Base-by-base conservation (phyloP, 345 rosid species). In the Microcos paniculata region DNA sequence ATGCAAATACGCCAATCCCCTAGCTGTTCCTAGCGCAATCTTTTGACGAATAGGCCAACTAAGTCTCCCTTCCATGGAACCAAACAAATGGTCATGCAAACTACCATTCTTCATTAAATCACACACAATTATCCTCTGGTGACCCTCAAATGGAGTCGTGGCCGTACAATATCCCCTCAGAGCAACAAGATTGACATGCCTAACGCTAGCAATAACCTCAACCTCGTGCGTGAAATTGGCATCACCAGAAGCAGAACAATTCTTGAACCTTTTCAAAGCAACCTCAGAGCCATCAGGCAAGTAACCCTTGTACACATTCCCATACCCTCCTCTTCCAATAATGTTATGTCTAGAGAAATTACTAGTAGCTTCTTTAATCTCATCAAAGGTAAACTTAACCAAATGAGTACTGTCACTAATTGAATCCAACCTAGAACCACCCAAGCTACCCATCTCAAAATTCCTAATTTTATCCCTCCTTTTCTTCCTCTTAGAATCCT, bases 201-300 rank as follows among this genome's bases (percentile, higher is more conserved):
- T 82, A 8, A 94, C 94, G 15, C 97, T 90, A 0, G 98, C 98
- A 48, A 94, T 94, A 55, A 94, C 97, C 90, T 94, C 91, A 30
- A 92, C 91, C 71, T 94, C 97, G 57, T 94, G 98, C 2, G 86
- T 80, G 31, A 94, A 94, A 79, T 42, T 82, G 0, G 85, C 85
- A 57, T 94, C 98, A 19, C 98, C 98, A 0, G 88, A 77, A 2
- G 92, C 97, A 1, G 97, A 87, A 68, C 97, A 92, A 70, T 92
- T 94, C 86, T 94, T 94, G 83, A 94, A 92, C 88, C 98, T 84
- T 84, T 94, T 92, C 52, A 94, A 77, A n/a, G 98, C 98, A 73
- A 91, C 96, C 74, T 91, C 87, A 4, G 94, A 56, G 45, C 92
- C 97, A 72, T 94, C 94, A 1, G 70, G 76, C 81, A 92, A 78